A percentile compares a stretch with the other conserved stretches of the same genome.
These are phyloP conservation scores for Colletotrichum gigasporum DNA, from an alignment of 2,329 filamentous ascomycete genomes.

Conservation along the genomic window DNA sequence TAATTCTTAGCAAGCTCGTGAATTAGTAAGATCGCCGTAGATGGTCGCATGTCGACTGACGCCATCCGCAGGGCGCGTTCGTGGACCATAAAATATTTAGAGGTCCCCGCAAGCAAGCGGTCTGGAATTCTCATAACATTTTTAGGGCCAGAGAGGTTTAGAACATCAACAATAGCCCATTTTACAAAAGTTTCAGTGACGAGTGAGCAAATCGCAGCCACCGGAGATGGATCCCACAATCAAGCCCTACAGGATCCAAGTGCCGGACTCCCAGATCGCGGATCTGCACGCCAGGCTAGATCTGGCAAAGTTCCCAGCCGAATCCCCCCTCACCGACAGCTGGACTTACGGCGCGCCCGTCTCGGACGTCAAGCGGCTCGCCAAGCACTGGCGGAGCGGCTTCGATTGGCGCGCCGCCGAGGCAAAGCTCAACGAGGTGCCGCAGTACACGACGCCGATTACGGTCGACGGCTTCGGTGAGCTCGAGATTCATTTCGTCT, in stretches of 20 bases:
- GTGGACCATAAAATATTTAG: neutral
- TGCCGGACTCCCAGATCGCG: conserved; percentile 43
- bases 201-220: no score
- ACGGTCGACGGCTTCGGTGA: conserved; percentile 65
- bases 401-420: conserved; percentile 73
- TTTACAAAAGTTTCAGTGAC: no score
- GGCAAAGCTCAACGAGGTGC: conserved; percentile 64
- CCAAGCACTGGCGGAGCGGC: conserved; percentile 49
- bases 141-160: no score
- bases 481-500: conserved; percentile 71
- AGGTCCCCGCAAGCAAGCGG: neutral
- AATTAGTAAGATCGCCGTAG: neutral
- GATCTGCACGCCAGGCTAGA: conserved; percentile 43
- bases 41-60: neutral
- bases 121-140: no score
- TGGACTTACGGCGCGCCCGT: conserved; percentile 43
- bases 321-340: conserved; percentile 44
- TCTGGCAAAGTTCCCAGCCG: conserved; percentile 39
- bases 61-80: conserved; percentile 13
- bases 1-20: no score
- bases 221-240: conserved; percentile 35
- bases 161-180: no score
- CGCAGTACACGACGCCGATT: conserved; percentile 65
- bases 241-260: conserved; percentile 44
- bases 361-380: conserved; percentile 45